Base-by-base conservation (phyloP, 352 stramenopile genomes). In the Phytophthora multivora region DNA sequence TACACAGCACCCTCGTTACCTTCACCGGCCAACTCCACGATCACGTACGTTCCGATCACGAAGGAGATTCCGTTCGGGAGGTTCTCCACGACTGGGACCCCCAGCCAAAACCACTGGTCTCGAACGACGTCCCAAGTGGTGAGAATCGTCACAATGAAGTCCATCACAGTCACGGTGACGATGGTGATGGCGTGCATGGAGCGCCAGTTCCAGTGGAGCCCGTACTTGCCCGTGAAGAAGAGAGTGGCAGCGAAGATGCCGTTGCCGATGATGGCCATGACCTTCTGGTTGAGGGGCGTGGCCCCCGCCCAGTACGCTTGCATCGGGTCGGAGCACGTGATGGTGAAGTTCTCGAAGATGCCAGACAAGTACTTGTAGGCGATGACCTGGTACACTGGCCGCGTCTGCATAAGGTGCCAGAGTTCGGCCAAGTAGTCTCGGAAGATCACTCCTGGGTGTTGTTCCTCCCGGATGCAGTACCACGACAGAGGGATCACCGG, bases 71-170 rank as follows among this genome's bases (percentile, higher is more conserved):
- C 74, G 19, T 56, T 51, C 10, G 74, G 71, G 7, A 83, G 50
- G 21, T 74, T 69, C 38, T 76, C 68, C 3, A 74, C 50, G 19
- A 83, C 46, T 0, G 72, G 62, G 12, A 73, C 62, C 9, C 70
- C 75, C 13, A 83, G 47, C 64, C 66, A 82, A 43, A 85, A 83
- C 77, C 77, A 86, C 49, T 79, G 68, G 51, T 70, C 71, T 19
- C 77, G 74, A 6, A 80, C 3, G 0, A 80, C 51, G 26, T 71
- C 71, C 70, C 73, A 85, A 1, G 58, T 70, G 0, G 67, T 74
- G 10, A 78, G 40, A 35, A 81, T 59, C 1, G 65, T 66, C 23
- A 73, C 63, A 18, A 73, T 59, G 3, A 55, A 62, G 48, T 77
- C 69, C 41, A 80, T 56, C 9, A 76, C 47, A 4, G 55, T 71